phyloP scores from a whole-genome alignment of 2,329 filamentous ascomycete genomes.

The Diaporthe ilicicola region DNA sequence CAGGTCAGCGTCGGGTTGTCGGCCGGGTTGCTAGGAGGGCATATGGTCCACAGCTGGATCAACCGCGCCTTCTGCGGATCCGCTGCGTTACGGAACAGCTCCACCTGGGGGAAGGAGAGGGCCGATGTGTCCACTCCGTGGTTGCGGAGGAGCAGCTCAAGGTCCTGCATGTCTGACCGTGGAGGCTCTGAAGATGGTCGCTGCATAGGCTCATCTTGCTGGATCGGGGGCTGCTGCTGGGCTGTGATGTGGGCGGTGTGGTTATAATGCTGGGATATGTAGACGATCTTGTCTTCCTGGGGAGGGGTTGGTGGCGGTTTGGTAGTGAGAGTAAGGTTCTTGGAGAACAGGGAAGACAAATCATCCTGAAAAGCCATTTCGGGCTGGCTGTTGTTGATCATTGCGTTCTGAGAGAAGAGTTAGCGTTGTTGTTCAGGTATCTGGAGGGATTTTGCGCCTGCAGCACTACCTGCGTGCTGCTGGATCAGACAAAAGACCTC shows the following conservation, averaged over 20 bases:
- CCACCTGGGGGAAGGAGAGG: slow-evolving; percentile 78
- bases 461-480: slow-evolving; percentile 28
- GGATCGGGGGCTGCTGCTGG: slow-evolving; percentile 42
- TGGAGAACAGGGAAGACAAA: slow-evolving; percentile 80
- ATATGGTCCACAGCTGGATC: slow-evolving; percentile 86
- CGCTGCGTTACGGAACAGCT: slow-evolving; percentile 81
- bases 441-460: slow-evolving; percentile 3
- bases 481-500: slow-evolving; percentile 38
- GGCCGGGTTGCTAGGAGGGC: slow-evolving; percentile 68
- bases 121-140: slow-evolving; percentile 75
- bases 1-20: slow-evolving; percentile 63
- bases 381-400: slow-evolving; percentile 50
- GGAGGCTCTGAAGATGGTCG: slow-evolving; percentile 61
- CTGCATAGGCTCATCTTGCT: slow-evolving; percentile 42
- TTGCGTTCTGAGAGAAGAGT: slow-evolving; percentile 37
- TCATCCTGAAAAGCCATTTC: slow-evolving; percentile 79
- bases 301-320: slow-evolving; percentile 45
- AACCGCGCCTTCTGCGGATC: slow-evolving; percentile 76
- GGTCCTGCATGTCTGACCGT: slow-evolving; percentile 56
- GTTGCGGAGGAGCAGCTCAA: slow-evolving; percentile 67
- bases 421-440: not conserved
- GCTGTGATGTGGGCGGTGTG: slow-evolving; percentile 74
- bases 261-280: slow-evolving; percentile 85
- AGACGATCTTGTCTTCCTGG: slow-evolving; percentile 61
- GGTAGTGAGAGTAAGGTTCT: slow-evolving; percentile 73